Base-by-base conservation (phyloP, 768 basidiomycete species). In the Termitomyces sp. region DNA sequence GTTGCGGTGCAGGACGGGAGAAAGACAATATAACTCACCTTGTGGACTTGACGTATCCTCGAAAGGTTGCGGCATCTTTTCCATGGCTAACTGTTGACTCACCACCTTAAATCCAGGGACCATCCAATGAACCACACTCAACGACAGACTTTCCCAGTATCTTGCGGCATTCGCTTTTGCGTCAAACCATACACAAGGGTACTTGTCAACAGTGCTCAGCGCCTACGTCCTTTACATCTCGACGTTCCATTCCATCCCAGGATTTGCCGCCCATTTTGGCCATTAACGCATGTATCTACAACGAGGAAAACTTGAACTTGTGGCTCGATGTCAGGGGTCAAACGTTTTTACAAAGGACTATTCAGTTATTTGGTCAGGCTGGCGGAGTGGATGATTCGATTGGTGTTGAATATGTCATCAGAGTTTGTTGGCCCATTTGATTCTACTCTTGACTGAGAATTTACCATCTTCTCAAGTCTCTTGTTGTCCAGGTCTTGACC, bases 11-110 rank as follows among this genome's bases (percentile, higher is more conserved):
- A 5, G 76, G 83, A 14, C 76, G 85, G 52, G 83, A 85, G 61
- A 91, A 96, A 68, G 87, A 89, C 53, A 85, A 86, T 56, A 78
- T 88, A 71, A 83, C 89, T 2, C 93, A 96, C 67, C 79, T 94
- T 5, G 71, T 97, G 18, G 97, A 98, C 67, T 69, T 98, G 68
- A 72, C 83, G 12, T 98, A 98, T 69, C 93, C 94, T 5, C 83
- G 88, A 47, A 92, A 87, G 73, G 94, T 94, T 34, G 32, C n/a
- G n/a, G n/a, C n/a, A 75, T 60, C 7, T 53, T 22, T 42, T 43
- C 55, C 56, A 20, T 46, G 24, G 24, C 10, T 27, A 16, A 44
- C 44, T 10, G 43, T 34, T 56, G 16, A 48, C 24, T 46, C 53
- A 58, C 57, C 31, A 37, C 41, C 14, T 31, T 41, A 36, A 34